Evolutionary conservation across 805 yeast species (phyloP).

Genomic region (Brettanomyces custersianus): DNA sequence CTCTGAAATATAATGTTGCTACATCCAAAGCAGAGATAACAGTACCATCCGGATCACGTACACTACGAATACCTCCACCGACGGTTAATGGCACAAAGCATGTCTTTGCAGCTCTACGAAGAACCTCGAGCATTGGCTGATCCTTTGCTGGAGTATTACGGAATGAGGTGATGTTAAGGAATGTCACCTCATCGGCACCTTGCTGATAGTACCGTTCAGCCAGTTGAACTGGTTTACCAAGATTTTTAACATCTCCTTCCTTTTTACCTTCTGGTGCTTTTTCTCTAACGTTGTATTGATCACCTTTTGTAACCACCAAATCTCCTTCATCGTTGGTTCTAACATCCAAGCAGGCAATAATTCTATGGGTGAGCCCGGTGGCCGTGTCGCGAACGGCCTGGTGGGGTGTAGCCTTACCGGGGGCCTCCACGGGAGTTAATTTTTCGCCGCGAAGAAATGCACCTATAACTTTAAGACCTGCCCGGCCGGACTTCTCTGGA

Average conservation of each 20-base stretch:
- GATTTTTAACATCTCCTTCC: conserved; percentile 75
- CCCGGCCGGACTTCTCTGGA: conserved; percentile 95
- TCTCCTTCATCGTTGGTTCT: conserved; percentile 92
- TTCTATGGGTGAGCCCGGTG: conserved; percentile 74
- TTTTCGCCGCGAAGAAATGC: conserved; percentile 53
- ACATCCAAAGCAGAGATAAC: conserved; percentile 78
- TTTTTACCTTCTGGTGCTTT: conserved; percentile 35
- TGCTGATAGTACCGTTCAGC: conserved; percentile 86
- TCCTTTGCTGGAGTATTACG: conserved; percentile 89
- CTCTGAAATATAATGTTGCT: conserved; percentile 83
- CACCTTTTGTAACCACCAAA: conserved; percentile 96
- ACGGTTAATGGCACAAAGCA: conserved; percentile 96
- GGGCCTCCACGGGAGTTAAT: conserved; percentile 15
- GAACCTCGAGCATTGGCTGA: conserved; percentile 91
- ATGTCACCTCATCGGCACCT: conserved; percentile 97
- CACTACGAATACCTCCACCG: conserved; percentile 96
- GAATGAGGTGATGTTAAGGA: conserved; percentile 90
- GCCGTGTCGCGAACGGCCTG: conserved; percentile 11
- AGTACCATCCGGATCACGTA: conserved; percentile 78
- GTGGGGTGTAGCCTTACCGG: not conserved
- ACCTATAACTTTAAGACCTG: conserved; percentile 72
- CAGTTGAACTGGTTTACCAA: conserved; percentile 93
- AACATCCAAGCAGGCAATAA: conserved; percentile 96
- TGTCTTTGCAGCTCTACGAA: conserved; percentile 73
- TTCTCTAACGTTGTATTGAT: conserved; percentile 95